These are phyloP conservation scores for Micractinium conductrix DNA, from an alignment of 139 green algal genomes.

Conservation along the genomic window DNA sequence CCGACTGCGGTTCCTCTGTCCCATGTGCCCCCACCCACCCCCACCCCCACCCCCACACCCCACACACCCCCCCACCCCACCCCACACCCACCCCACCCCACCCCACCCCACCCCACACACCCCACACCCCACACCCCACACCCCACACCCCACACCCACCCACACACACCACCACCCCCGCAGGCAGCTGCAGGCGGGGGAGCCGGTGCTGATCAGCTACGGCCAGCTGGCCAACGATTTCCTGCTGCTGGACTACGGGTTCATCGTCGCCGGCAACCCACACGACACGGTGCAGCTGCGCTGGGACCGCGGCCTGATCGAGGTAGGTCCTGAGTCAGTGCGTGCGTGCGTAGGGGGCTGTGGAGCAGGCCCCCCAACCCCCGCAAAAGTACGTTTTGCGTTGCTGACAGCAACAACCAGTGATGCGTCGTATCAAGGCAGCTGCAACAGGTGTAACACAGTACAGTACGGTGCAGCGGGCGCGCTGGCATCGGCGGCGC, in stretches of 20 bases:
- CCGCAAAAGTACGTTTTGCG: too few relatives aligned
- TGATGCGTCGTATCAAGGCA: too few relatives aligned
- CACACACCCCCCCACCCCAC: neutral
- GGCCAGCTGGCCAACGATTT: conserved; percentile 88
- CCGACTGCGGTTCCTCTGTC: neutral
- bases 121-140: neutral
- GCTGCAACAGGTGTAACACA: too few relatives aligned
- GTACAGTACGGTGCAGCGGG: too few relatives aligned
- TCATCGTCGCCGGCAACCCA: conserved; percentile 79
- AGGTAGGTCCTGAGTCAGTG: conserved; percentile 41
- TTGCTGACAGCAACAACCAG: too few relatives aligned
- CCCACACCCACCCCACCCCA: neutral
- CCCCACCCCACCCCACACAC: neutral
- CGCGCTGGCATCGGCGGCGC: too few relatives aligned
- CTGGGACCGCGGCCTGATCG: conserved; percentile 73
- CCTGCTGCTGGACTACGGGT: conserved; percentile 91
- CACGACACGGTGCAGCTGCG: conserved; percentile 80
- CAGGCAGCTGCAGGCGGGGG: conserved; percentile 45
- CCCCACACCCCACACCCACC: neutral
- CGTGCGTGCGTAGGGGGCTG: neutral
- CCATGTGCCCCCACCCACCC: neutral
- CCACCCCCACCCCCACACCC: neutral
- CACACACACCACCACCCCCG: too few relatives aligned
- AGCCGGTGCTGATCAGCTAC: conserved; percentile 81
- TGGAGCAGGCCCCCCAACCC: too few relatives aligned